phyloP scores from a whole-genome alignment of 2,329 filamentous ascomycete genomes.

The Ceratocystis variospora region DNA sequence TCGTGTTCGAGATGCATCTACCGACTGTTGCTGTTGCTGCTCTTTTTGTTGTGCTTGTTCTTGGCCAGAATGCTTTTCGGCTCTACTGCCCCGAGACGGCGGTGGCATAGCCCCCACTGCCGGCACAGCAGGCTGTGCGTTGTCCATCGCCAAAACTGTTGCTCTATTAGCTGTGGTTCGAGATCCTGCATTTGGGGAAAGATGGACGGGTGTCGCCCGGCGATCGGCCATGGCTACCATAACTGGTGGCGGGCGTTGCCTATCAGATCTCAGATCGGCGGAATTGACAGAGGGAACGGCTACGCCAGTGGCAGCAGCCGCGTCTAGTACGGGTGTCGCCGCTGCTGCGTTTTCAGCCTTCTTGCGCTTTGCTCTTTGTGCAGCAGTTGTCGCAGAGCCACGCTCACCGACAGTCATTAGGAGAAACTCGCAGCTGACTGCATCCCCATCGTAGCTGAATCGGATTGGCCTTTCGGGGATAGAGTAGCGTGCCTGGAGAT shows the following conservation, averaged over 20 bases:
- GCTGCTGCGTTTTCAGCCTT: neutral
- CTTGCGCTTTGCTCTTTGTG: slow-evolving; percentile 34
- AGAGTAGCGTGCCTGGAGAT: slow-evolving; percentile 56
- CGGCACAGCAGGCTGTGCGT: slow-evolving; percentile 27
- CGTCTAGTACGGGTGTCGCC: slow-evolving; percentile 22
- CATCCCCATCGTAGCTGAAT: slow-evolving; percentile 54
- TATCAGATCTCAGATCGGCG: neutral
- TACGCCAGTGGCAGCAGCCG: slow-evolving; percentile 21
- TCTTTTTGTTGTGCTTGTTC: neutral
- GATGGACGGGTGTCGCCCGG: slow-evolving; percentile 1
- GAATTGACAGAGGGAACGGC: neutral
- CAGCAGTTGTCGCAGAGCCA: slow-evolving; percentile 29
- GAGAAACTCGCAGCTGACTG: slow-evolving; percentile 60
- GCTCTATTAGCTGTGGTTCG: neutral
- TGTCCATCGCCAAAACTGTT: neutral
- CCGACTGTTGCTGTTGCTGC: neutral
- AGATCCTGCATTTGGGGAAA: neutral
- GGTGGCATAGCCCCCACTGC: slow-evolving; percentile 23
- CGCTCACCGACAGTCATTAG: slow-evolving; percentile 68
- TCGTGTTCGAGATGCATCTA: slow-evolving; percentile 10
- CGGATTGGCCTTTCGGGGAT: slow-evolving; percentile 57
- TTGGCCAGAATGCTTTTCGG: neutral
- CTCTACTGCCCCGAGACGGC: slow-evolving; percentile 22
- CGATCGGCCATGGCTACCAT: neutral
- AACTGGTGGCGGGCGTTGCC: neutral